Base-by-base conservation (phyloP, 2,329 filamentous ascomycete species). In the Lecanicillium sp. region DNA sequence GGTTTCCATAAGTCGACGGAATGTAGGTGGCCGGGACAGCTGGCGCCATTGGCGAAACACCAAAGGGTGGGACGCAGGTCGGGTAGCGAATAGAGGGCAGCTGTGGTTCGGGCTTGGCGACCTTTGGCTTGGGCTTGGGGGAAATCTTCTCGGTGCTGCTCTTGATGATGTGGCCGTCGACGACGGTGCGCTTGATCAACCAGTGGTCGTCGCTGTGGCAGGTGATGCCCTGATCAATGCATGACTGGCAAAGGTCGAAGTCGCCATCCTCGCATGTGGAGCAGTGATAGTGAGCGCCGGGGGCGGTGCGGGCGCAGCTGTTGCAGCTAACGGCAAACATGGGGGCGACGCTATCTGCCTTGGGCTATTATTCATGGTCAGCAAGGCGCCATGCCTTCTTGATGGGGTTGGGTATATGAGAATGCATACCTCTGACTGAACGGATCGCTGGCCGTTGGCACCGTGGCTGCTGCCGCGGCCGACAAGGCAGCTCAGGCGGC, bases 271-370 rank as follows among this genome's bases (percentile, higher is more conserved):
- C 87, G 57, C 92, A 98, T 42, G 84, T 86, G 48, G 85, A 85
- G 70, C 94, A 98, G 65, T 98, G 92, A 62, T 86, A 98, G 63
- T 98, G 90, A 37, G 79, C 76, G 50, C 87, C 80, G 19, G 82
- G 76, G 53, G 96, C 87, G 30, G 80, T 77, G 44, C 69, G 71
- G 49, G 87, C 83, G 62, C 92, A 98, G 58, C 78, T 75, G 66
- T 98, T 97, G 76, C 92, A 98, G 69, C 86, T 94, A 32, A 98
- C 88, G 11, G 85, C 84, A 62, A 89, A 95, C 27, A 42, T 40
- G n/a, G 43, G 10, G 11, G 32, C 17, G 18, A 17, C 22, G 15
- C 13, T 12, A 17, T 37, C 22, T 7, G 22, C 6, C 22, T 25
- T 25, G 22, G 22, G 7, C 22, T 25, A 25, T 25, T 25, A 25